phyloP scores from a whole-genome alignment of 108 stramenopile genomes.

The Fragilaria radians region DNA sequence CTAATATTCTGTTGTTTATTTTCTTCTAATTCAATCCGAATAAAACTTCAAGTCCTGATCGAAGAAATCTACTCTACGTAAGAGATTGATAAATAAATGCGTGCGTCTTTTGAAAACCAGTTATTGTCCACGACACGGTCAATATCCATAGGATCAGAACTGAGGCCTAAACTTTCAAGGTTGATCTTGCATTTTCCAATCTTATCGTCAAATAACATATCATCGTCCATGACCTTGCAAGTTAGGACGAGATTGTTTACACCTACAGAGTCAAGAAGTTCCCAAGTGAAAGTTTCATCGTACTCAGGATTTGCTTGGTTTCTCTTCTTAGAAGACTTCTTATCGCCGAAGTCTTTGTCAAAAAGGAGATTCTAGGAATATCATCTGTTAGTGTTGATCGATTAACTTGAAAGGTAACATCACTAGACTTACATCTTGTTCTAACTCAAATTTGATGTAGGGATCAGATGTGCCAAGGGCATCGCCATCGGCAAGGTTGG shows the following conservation, averaged over 20 bases:
- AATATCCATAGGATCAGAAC: slow-evolving; percentile 15
- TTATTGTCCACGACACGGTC: slow-evolving; percentile 22
- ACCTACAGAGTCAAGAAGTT: slow-evolving; percentile 26
- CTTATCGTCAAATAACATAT: slow-evolving; percentile 37
- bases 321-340: slow-evolving; percentile 30
- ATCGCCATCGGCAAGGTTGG: slow-evolving; percentile 37
- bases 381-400: neutral
- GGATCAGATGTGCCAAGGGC: slow-evolving; percentile 41
- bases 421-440: slow-evolving; percentile 38
- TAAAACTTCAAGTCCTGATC: no score
- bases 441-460: slow-evolving; percentile 44
- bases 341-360: slow-evolving; percentile 35
- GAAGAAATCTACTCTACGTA: no score
- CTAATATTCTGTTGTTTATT: no score
- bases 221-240: slow-evolving; percentile 38
- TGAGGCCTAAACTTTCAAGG: slow-evolving; percentile 27
- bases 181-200: slow-evolving; percentile 32
- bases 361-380: slow-evolving; percentile 18
- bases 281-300: slow-evolving; percentile 31
- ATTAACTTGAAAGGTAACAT: slow-evolving; percentile 5
- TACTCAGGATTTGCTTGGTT: slow-evolving; percentile 44
- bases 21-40: no score
- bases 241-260: slow-evolving; percentile 51
- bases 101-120: no score
- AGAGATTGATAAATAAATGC: no score